These are phyloP conservation scores for Raphanus sativus DNA, from an alignment of 345 rosid genomes.

Conservation along the genomic window DNA sequence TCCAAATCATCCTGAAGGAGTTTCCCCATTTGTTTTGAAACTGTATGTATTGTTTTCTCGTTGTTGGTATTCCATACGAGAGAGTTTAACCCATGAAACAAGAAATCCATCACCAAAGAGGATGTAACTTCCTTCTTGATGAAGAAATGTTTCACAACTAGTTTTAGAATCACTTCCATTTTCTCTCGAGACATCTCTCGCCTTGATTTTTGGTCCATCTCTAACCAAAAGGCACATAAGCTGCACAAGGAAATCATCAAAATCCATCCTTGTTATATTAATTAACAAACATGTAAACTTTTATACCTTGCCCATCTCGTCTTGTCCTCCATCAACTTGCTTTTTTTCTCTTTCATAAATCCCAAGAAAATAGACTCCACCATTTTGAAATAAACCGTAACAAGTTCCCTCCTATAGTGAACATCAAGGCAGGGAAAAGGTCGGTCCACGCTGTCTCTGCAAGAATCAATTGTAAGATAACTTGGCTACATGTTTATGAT, in stretches of 20 bases:
- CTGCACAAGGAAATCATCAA: conserved; percentile 46
- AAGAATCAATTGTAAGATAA: conserved; percentile 21
- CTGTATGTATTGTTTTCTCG: not conserved
- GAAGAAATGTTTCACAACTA: conserved; percentile 79
- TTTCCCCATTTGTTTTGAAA: conserved; percentile 42
- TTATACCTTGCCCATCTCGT: conserved; percentile 79
- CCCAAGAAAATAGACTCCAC: conserved; percentile 8
- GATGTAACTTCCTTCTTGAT: conserved; percentile 83
- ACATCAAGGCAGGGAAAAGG: conserved; percentile 91
- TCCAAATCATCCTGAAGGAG: conserved; percentile 90
- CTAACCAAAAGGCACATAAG: conserved; percentile 81
- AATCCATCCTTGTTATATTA: not conserved
- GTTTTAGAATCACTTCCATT: conserved; percentile 72
- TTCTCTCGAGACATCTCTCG: conserved; percentile 80
- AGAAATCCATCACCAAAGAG: conserved; percentile 89
- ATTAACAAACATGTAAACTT: not conserved
- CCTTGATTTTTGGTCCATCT: conserved; percentile 67
- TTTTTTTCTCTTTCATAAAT: conserved; percentile 80
- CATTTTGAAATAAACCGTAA: conserved; percentile 57
- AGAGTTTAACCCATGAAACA: conserved; percentile 72
- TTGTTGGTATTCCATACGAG: not conserved
- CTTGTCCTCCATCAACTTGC: conserved; percentile 78
- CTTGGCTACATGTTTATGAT: not conserved
- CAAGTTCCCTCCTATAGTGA: conserved; percentile 85
- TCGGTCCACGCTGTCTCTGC: conserved; percentile 80